Conservation (phyloP, 1,139 yeast genomes). For the Geotrichum aggregatum region DNA sequence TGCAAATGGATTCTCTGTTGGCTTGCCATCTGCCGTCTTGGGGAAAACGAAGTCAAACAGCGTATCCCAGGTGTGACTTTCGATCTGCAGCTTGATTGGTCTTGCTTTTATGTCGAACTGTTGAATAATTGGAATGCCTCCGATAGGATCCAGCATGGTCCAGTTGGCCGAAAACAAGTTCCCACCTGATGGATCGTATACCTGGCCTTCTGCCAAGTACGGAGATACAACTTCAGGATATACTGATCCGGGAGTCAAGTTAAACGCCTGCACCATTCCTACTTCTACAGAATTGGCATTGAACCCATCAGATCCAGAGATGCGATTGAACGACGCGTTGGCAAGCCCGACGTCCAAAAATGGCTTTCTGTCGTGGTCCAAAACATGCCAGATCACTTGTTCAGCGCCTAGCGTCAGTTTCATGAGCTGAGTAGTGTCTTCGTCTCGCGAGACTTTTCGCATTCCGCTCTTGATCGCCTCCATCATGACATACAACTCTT, state of each 20-base stretch:
- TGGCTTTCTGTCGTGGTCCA: slow-evolving; percentile 57
- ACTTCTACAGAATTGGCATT: slow-evolving; percentile 59
- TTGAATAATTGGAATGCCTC: slow-evolving; percentile 72
- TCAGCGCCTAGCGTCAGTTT: slow-evolving; percentile 71
- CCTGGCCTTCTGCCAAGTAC: slow-evolving; percentile 30
- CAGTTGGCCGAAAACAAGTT: slow-evolving; percentile 56
- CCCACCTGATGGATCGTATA: slow-evolving; percentile 29
- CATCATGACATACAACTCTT: slow-evolving; percentile 64
- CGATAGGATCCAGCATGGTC: slow-evolving; percentile 75
- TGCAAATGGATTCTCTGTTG: slow-evolving; percentile 28
- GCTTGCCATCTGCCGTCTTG: slow-evolving; percentile 35
- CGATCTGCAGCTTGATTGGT: slow-evolving; percentile 72
- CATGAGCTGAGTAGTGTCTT: slow-evolving; percentile 39
- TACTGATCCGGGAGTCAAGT: slow-evolving; percentile 53
- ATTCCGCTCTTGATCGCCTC: slow-evolving; percentile 58
- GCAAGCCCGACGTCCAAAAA: slow-evolving; percentile 71
- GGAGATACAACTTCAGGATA: slow-evolving; percentile 75
- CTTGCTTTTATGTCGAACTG: slow-evolving; percentile 49
- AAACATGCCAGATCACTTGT: slow-evolving; percentile 66
- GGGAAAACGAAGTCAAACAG: slow-evolving; percentile 67
- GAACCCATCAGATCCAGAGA: slow-evolving; percentile 59
- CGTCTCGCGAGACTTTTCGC: slow-evolving; percentile 41
- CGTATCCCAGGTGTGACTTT: slow-evolving; percentile 59
- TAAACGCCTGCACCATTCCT: slow-evolving; percentile 65
- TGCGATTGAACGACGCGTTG: slow-evolving; percentile 56